phyloP scores from a whole-genome alignment of 2,329 filamentous ascomycete species.

The Xylaria sp. region DNA sequence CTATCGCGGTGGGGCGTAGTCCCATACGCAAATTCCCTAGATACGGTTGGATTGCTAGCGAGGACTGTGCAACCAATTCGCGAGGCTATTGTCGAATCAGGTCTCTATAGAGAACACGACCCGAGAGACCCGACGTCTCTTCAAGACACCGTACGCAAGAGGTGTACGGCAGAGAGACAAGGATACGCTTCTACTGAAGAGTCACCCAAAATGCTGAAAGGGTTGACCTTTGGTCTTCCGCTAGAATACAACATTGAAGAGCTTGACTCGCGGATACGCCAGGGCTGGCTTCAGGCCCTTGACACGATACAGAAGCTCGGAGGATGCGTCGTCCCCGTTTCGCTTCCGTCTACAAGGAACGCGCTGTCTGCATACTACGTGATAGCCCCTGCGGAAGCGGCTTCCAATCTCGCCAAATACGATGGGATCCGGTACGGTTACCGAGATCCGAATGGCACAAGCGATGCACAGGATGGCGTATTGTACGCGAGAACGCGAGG shows the following conservation, averaged over 20 bases:
- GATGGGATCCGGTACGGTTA: conserved; percentile 94
- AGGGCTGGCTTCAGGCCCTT: conserved; percentile 74
- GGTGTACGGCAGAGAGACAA: conserved; percentile 52
- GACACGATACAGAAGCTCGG: conserved; percentile 69
- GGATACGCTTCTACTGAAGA: conserved; percentile 38
- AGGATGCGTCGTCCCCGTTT: conserved; percentile 77
- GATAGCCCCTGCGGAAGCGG: conserved; percentile 92
- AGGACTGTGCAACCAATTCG: conserved; percentile 62
- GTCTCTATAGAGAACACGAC: conserved; percentile 68
- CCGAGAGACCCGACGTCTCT: conserved; percentile 79
- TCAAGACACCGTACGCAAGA: conserved; percentile 62
- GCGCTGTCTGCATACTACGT: conserved; percentile 96
- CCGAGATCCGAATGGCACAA: conserved; percentile 56
- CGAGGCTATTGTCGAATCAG: conserved; percentile 61
- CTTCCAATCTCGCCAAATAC: conserved; percentile 95
- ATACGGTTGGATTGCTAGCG: conserved; percentile 85
- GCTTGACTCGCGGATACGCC: conserved; percentile 74
- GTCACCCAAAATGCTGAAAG: conserved; percentile 42
- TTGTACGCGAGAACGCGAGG: conserved; percentile 82
- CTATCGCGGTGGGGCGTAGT: conserved; percentile 87
- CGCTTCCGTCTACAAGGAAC: conserved; percentile 82
- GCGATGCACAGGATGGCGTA: conserved; percentile 67
- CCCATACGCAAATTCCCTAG: conserved; percentile 90
- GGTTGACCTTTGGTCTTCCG: conserved; percentile 66
- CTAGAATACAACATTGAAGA: conserved; percentile 90